phyloP scores from a whole-genome alignment of 2,329 filamentous ascomycete genomes.

The Fusarium pseudonygamai region DNA sequence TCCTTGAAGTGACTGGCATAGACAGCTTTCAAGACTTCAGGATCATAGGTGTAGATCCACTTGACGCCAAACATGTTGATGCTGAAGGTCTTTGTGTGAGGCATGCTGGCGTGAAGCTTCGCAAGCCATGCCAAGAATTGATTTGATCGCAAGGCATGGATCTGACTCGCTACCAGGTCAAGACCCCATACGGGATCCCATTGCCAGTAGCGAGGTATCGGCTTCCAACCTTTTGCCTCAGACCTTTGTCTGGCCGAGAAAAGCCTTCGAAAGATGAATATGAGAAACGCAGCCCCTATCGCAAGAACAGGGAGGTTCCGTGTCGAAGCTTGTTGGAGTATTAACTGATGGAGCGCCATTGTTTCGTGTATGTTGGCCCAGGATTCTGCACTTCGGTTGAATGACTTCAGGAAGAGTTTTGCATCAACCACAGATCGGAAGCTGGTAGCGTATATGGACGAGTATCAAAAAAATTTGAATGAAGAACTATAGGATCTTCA shows the following conservation, averaged over 20 bases:
- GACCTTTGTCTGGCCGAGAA: accelerated
- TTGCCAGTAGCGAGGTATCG: neutral
- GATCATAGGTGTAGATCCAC: neutral
- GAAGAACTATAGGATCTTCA: neutral
- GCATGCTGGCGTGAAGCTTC: neutral
- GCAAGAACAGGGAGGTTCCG: neutral
- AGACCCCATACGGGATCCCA: neutral
- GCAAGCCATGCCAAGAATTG: neutral
- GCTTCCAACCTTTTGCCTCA: neutral
- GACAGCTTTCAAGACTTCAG: neutral
- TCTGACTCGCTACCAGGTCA: neutral
- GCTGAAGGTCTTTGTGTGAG: neutral
- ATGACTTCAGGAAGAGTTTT: too few species aligned
- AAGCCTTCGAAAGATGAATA: neutral
- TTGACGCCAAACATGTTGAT: neutral
- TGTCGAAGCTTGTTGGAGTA: neutral
- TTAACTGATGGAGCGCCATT: neutral
- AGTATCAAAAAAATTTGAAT: neutral
- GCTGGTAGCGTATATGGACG: neutral
- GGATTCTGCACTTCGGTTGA: too few species aligned
- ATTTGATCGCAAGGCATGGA: neutral
- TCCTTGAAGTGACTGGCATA: neutral
- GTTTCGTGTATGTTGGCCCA: neutral
- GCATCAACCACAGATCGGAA: too few species aligned
- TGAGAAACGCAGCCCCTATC: neutral